Evolutionary conservation across 257 asterid genomes (phyloP).

Genomic region (Gynochthodes officinalis): DNA sequence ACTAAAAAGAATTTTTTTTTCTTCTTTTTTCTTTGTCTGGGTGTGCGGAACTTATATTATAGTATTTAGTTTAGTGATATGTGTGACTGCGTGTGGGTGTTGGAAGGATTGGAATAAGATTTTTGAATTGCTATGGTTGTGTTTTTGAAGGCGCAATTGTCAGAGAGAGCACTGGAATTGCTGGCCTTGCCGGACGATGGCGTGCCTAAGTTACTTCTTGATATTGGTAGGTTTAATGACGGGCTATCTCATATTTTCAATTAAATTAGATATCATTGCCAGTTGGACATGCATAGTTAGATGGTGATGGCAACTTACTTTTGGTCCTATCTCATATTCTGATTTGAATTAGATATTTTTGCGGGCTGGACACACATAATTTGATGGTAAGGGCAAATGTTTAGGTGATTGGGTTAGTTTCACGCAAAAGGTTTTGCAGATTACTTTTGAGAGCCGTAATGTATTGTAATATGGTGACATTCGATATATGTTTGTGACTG

Average conservation of each 20-base stretch:
- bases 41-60: not conserved
- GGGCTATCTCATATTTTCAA: not conserved
- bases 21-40: not conserved
- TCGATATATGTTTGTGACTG: not conserved
- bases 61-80: not conserved
- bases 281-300: not conserved
- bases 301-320: not conserved
- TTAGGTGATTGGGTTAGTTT: not conserved
- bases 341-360: not conserved
- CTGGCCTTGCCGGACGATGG: constrained; percentile 84
- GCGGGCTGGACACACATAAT: not conserved
- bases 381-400: not conserved
- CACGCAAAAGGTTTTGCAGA: not conserved
- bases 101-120: not conserved
- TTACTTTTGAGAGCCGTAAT: not conserved
- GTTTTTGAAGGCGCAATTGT: constrained; percentile 59
- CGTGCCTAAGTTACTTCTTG: constrained; percentile 78
- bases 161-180: constrained; percentile 93
- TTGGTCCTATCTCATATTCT: not conserved
- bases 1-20: not conserved
- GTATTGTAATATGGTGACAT: no score
- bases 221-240: constrained; percentile 58
- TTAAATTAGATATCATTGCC: not conserved
- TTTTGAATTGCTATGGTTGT: constrained; percentile 4
- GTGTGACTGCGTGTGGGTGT: not conserved